phyloP scores from a whole-genome alignment of 1,284 basidiomycete species.

The Afroboletus lepidellus region DNA sequence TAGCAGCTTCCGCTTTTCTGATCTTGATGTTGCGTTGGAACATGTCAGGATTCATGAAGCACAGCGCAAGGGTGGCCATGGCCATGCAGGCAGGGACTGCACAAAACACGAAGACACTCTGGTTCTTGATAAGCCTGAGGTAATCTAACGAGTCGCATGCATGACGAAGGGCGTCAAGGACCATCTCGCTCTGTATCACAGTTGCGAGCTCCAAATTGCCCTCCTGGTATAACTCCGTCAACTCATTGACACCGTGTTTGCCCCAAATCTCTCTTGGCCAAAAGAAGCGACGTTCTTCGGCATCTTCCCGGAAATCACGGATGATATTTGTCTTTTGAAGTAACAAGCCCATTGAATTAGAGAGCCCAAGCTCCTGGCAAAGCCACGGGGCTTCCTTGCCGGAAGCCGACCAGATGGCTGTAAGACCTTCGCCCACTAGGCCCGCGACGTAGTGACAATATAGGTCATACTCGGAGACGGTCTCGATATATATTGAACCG shows the following conservation, averaged over 20 bases:
- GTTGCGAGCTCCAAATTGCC: constrained; percentile 63
- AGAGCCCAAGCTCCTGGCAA: constrained; percentile 80
- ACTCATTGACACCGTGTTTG: constrained; percentile 68
- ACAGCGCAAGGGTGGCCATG: constrained; percentile 87
- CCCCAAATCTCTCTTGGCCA: constrained; percentile 97
- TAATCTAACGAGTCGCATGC: constrained; percentile 89
- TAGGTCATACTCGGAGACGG: constrained; percentile 86
- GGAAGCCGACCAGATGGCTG: constrained; percentile 86
- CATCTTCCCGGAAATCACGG: constrained; percentile 93
- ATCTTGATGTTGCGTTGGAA: constrained; percentile 94
- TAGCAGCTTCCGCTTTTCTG: constrained; percentile 86
- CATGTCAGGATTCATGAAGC: constrained; percentile 93
- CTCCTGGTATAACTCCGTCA: constrained; percentile 58
- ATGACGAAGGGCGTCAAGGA: constrained; percentile 87
- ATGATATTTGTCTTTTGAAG: constrained; percentile 99
- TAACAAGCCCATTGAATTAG: constrained; percentile 95
- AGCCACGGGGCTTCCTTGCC: constrained; percentile 82
- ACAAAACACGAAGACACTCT: constrained; percentile 95
- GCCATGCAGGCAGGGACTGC: constrained; percentile 97
- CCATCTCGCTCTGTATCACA: constrained; percentile 86
- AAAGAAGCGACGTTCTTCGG: constrained; percentile 84
- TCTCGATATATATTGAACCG: constrained; percentile 67
- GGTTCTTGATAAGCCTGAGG: constrained; percentile 83
- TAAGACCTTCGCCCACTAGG: constrained; percentile 95
- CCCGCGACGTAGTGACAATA: constrained; percentile 99